Evolutionary conservation across 768 basidiomycete species (phyloP), one percentile per base, ranked within the genome.

Genomic region (Lepiota brunneoincarnata): DNA sequence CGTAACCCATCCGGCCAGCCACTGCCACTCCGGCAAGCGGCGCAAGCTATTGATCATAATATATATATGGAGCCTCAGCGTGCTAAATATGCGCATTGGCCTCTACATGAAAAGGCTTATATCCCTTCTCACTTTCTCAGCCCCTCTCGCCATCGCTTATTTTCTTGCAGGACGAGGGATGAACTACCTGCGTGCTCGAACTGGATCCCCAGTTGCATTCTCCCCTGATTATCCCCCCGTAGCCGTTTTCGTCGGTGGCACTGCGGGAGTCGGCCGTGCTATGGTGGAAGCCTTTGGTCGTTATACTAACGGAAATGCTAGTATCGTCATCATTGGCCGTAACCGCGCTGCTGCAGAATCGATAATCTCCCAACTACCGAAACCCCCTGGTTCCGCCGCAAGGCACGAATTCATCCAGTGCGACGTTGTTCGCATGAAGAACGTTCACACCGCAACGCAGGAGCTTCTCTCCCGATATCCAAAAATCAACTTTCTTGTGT

Each of bases 401-500:
- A 46, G 39, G 21, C 71, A 75, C 57, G 72, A 76, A 55, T 81
- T 81, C 61, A 67, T 79, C 12, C 62, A 72, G 57, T 76, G 75
- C 66, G 78, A 80, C 51, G 72, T 69, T 14, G 67, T 72, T 26
- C 69, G 73, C 39, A 78, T 79, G 73, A 67, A 65, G 65, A 75
- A 78, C 52, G 67, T 79, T 24, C 64, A 71, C 26, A 55, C 61
- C 7, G 60, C 67, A 11, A 65, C 70, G 6, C 58, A 63, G 40
- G 64, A 70, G 39, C 66, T 75, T 38, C 65, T 64, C 14, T 39
- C 61, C 3, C 64, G 67, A 2, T 40, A 78, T 21, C 68, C 73
- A 2, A 79, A 77, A 62, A 62, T 83, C 59, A 82, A 82, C 65
- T 80, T 73, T 62, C 69, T 83, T 37, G 69, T 79, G 11, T 58